phyloP scores from a whole-genome alignment of 2,329 filamentous ascomycete genomes.

The Aspergillus bombycis region DNA sequence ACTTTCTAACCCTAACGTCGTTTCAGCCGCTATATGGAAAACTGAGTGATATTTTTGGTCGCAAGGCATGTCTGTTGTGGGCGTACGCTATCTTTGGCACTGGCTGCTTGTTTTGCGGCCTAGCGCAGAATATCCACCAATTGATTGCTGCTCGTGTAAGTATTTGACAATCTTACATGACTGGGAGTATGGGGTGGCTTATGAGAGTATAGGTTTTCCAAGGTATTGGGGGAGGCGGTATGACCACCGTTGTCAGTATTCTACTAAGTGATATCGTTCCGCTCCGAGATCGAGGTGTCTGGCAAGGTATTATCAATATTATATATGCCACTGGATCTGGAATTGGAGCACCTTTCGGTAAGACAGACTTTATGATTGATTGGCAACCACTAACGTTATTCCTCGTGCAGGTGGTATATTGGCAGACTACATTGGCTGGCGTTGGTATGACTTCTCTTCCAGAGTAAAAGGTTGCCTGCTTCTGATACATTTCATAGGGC shows the following conservation, averaged over 20 bases:
- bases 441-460: slow-evolving; percentile 58
- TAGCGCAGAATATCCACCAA: slow-evolving; percentile 66
- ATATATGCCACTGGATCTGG: slow-evolving; percentile 70
- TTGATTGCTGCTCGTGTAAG: slow-evolving; percentile 64
- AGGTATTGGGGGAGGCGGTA: slow-evolving; percentile 71
- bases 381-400: neutral
- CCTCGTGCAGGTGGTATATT: slow-evolving; percentile 59
- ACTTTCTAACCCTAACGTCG: slow-evolving; percentile 74
- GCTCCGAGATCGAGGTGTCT: slow-evolving; percentile 69
- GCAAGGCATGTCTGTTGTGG: slow-evolving; percentile 55
- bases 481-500: slow-evolving; percentile 52
- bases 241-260: slow-evolving; percentile 71
- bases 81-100: slow-evolving; percentile 58
- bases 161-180: slow-evolving; percentile 35
- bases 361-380: neutral
- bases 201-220: slow-evolving; percentile 50
- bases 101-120: slow-evolving; percentile 56
- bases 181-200: slow-evolving; percentile 25
- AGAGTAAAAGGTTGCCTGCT: neutral
- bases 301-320: slow-evolving; percentile 75
- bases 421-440: slow-evolving; percentile 74
- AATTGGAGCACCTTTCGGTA: slow-evolving; percentile 68
- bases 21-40: slow-evolving; percentile 71
- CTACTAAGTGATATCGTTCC: slow-evolving; percentile 72
- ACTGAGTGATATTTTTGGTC: slow-evolving; percentile 63